A percentile compares a stretch with the other conserved stretches of the same genome.
These are phyloP conservation scores for Nakataea oryzae DNA, from an alignment of 2,329 filamentous ascomycete species.

Conservation along the genomic window DNA sequence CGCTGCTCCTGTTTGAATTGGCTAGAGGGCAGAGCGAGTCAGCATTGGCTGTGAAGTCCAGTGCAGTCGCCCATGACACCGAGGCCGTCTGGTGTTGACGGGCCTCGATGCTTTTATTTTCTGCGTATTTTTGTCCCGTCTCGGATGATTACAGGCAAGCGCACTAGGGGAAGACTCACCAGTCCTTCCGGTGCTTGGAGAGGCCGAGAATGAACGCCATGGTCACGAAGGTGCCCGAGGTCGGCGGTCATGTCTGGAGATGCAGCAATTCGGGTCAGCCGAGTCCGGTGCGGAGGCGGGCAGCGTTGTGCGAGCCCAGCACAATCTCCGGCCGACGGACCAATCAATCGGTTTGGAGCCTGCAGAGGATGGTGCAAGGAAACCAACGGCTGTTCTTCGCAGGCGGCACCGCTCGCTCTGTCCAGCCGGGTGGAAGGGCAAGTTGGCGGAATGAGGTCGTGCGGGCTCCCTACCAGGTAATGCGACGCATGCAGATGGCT, in stretches of 20 bases:
- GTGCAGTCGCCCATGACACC: neutral
- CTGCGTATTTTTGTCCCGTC: too few relatives aligned
- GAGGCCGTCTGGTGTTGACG: neutral
- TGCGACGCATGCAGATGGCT: too few relatives aligned
- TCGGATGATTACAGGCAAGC: neutral
- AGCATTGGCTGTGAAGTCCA: too few relatives aligned
- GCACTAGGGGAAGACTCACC: constrained; percentile 4
- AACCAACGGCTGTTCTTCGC: neutral
- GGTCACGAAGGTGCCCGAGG: neutral
- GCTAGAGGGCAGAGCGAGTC: constrained; percentile 31
- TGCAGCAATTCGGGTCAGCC: neutral
- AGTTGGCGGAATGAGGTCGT: neutral
- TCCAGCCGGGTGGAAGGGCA: neutral
- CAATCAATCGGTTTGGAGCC: neutral
- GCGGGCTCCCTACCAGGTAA: too few relatives aligned
- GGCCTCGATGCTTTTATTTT: neutral
- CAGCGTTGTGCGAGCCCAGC: neutral
- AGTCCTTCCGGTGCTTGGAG: constrained; percentile 8
- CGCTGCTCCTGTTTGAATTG: constrained; percentile 72
- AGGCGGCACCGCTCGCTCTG: too few relatives aligned
- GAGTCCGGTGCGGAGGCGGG: neutral
- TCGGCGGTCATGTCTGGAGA: neutral
- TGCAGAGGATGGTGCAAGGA: neutral
- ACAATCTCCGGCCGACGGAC: neutral
- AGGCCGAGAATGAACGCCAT: neutral